Conservation (phyloP, 768 basidiomycete species). For the Coprinopsis strossmayeri region DNA sequence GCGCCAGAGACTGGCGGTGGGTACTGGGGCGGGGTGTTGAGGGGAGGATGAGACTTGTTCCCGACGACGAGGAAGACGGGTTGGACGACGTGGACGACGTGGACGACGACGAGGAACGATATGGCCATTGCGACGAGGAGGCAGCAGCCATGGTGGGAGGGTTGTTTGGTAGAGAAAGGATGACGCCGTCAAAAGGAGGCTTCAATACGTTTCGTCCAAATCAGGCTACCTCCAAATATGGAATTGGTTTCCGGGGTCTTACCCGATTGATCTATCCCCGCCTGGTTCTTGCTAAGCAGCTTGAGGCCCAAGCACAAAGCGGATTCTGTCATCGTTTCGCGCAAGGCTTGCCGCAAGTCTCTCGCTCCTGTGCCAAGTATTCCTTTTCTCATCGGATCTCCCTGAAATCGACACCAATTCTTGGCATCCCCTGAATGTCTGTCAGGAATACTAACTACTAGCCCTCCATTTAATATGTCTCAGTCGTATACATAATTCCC, state of each 20-base stretch:
- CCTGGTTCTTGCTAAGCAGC: too few species aligned
- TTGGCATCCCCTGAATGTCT: too few species aligned
- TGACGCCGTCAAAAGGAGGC: conserved; percentile 8
- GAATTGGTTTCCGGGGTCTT: conserved; percentile 6
- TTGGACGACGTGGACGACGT: conserved; percentile 13
- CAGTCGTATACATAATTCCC: too few species aligned
- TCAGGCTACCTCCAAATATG: neutral
- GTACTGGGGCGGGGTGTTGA: conserved; percentile 2
- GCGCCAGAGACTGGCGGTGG: conserved; percentile 16
- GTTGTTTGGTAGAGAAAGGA: conserved; percentile 5
- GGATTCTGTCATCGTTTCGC: too few species aligned
- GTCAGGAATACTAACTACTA: too few species aligned
- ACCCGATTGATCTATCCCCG: neutral
- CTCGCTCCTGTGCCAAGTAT: too few species aligned
- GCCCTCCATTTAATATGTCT: too few species aligned
- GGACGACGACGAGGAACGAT: conserved; percentile 7
- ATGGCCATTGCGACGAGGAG: conserved; percentile 1
- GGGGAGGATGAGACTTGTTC: conserved; percentile 5
- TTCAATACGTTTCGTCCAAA: neutral
- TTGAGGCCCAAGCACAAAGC: too few species aligned
- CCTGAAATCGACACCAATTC: too few species aligned
- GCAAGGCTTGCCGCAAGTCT: too few species aligned
- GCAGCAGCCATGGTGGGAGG: conserved; percentile 14
- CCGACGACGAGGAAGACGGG: conserved; percentile 11
- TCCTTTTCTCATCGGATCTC: too few species aligned